A percentile compares a stretch with the other conserved stretches of the same genome.
Conservation (phyloP, 768 basidiomycete genomes). For the Suillus subalutaceus region DNA sequence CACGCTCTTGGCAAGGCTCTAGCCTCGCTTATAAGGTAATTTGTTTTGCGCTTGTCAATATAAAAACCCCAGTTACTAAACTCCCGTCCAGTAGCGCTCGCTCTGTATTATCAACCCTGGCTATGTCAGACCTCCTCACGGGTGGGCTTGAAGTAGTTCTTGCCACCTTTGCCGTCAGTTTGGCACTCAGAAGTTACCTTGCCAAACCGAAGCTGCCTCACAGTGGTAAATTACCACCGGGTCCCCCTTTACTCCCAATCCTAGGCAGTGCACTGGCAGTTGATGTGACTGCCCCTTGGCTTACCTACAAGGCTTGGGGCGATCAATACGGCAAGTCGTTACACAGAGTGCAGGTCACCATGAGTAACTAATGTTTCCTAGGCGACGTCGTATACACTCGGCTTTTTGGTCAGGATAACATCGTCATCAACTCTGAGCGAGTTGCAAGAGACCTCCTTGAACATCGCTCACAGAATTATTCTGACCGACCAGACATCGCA, state of each 20-base stretch:
- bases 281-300: conserved; percentile 5
- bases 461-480: conserved; percentile 15
- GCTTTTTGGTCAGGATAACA: conserved; percentile 13
- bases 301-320: conserved; percentile 8
- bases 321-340: background rate
- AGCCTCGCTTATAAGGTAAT: background rate
- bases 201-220: background rate
- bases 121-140: background rate
- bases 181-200: background rate
- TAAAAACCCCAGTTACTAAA: background rate
- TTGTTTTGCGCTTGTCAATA: background rate
- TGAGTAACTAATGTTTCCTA: background rate
- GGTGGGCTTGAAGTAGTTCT: background rate
- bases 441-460: conserved; percentile 18
- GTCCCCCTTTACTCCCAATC: conserved; percentile 5
- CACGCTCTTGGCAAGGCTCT: background rate
- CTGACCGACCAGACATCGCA: conserved; percentile 11
- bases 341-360: background rate
- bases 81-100: background rate
- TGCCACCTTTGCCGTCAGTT: background rate
- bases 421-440: conserved; percentile 18
- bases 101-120: background rate
- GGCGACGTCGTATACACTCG: conserved; percentile 12
- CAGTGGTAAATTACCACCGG: background rate
- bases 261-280: conserved; percentile 2